These are phyloP conservation scores for Trichocladium uniseriatum DNA, from an alignment of 495 filamentous ascomycete genomes.

Conservation along the genomic window DNA sequence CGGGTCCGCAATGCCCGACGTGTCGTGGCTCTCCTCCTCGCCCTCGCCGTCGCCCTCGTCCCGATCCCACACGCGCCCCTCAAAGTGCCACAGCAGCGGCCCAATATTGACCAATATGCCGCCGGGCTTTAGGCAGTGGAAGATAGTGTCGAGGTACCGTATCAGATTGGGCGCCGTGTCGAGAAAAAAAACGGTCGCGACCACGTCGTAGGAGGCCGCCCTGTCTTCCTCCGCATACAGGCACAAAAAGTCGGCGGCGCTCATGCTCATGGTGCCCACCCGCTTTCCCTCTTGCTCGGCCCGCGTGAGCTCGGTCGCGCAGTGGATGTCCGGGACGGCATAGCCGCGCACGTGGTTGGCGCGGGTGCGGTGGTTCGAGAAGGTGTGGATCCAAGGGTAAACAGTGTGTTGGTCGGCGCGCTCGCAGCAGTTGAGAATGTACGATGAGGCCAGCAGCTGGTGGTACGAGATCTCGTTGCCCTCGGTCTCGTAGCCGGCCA, in stretches of 20 bases:
- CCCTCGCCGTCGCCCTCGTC: conserved; percentile 24
- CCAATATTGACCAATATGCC: conserved; percentile 86
- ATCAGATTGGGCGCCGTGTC: conserved; percentile 93
- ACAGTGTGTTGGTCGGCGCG: conserved; percentile 49
- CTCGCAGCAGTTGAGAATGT: conserved; percentile 62
- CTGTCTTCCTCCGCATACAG: conserved; percentile 56
- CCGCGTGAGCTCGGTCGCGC: conserved; percentile 43
- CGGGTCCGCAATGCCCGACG: conserved; percentile 58
- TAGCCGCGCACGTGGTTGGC: conserved; percentile 62
- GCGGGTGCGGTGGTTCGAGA: conserved; percentile 67
- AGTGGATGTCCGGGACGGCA: conserved; percentile 69
- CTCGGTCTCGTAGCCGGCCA: conserved; percentile 64
- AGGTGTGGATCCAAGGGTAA: conserved; percentile 70
- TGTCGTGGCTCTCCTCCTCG: conserved; percentile 36
- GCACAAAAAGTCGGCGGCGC: conserved; percentile 71
- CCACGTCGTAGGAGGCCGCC: conserved; percentile 60
- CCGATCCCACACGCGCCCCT: conserved; percentile 41
- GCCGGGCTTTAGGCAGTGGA: conserved; percentile 63
- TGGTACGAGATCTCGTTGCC: conserved; percentile 97
- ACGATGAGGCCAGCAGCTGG: conserved; percentile 76
- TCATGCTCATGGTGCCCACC: conserved; percentile 71
- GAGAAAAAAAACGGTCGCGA: conserved; percentile 88
- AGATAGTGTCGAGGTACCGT: conserved; percentile 74
- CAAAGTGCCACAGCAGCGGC: conserved; percentile 86
- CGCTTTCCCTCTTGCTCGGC: conserved; percentile 5